Evolutionary conservation across 2,329 filamentous ascomycete genomes (phyloP).

Genomic region (Colletotrichum karsti): DNA sequence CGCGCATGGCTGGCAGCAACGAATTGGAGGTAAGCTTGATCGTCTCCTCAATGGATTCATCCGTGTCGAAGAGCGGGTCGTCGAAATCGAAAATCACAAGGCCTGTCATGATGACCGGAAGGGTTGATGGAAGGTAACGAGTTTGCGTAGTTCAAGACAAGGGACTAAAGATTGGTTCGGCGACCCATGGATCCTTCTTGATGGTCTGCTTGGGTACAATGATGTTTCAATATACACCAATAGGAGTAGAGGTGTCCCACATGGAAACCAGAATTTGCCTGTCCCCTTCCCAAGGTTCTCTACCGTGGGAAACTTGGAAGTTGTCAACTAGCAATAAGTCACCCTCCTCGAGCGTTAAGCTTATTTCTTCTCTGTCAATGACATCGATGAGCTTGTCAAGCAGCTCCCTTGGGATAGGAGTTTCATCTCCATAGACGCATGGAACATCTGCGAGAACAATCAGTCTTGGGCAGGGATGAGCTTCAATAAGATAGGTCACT

Average conservation of each 20-base stretch:
- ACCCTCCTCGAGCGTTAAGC: conserved; percentile 26
- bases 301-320: conserved; percentile 28
- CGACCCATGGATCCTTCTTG: too few relatives aligned
- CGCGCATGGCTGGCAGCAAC: background rate
- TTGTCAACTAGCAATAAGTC: conserved; percentile 31
- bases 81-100: conserved; percentile 31
- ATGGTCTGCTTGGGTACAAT: too few relatives aligned
- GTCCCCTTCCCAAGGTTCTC: conserved; percentile 26
- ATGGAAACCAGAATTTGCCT: conserved; percentile 21
- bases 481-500: background rate
- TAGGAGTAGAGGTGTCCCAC: conserved; percentile 10
- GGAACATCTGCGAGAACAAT: conserved; percentile 10
- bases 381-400: conserved; percentile 30
- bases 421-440: conserved; percentile 28
- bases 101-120: background rate
- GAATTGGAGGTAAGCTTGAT: conserved; percentile 28
- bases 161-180: too few relatives aligned
- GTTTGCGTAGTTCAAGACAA: too few relatives aligned
- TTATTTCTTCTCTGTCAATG: conserved; percentile 30
- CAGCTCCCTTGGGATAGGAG: conserved; percentile 17
- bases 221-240: background rate
- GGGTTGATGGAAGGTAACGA: background rate
- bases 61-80: conserved; percentile 30
- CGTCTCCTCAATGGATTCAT: conserved; percentile 24
- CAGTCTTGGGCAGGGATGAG: background rate